Evolutionary conservation across 129 eudicot genomes (phyloP).

Genomic region (Helianthus annuus): HanXRQr2.0-SUNRISE NC_035433.2:130316957-130317456

Average conservation of each 20-base stretch:
- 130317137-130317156: too few species aligned
- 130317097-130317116: too few species aligned
- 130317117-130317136: too few species aligned
- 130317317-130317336: constrained; percentile 34
- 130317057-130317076: too few species aligned
- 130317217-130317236: constrained; percentile 11
- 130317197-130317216: not conserved
- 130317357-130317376: not conserved
- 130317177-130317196: not conserved
- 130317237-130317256: constrained; percentile 6
- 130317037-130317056: too few species aligned
- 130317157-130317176: too few species aligned
- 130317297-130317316: constrained; percentile 21
- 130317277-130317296: constrained; percentile 15
- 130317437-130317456: constrained; percentile 84
- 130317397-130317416: constrained; percentile 52
- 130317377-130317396: constrained; percentile 34
- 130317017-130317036: too few species aligned
- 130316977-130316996: too few species aligned
- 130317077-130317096: too few species aligned
- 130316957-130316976: too few species aligned
- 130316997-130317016: too few species aligned
- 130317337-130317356: constrained; percentile 15
- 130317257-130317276: constrained; percentile 12
- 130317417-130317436: constrained; percentile 80